Evolutionary conservation across 352 stramenopile genomes (phyloP).

Genomic region (Pythium biforme): DNA sequence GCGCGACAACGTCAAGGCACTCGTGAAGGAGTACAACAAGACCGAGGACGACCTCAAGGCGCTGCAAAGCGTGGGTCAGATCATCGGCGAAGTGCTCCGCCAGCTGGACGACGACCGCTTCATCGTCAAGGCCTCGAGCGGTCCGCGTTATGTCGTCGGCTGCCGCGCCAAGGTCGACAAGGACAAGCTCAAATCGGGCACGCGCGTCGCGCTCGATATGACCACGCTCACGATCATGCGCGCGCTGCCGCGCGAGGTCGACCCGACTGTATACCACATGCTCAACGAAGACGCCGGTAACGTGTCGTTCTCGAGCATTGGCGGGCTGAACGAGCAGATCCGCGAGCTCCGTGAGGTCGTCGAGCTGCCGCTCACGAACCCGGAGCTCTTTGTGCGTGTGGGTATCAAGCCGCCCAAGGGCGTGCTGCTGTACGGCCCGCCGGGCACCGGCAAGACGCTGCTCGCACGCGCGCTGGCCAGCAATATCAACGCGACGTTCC

Average conservation of each 20-base stretch:
- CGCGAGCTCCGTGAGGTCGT: constrained; percentile 95
- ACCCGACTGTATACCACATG: constrained; percentile 99
- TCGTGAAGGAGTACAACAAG: constrained; percentile 98
- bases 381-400: constrained; percentile 97
- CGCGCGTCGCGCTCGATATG: constrained; percentile 98
- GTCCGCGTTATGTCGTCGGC: constrained; percentile 98
- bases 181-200: constrained; percentile 96
- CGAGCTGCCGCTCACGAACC: constrained; percentile 99
- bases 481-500: constrained; percentile 99
- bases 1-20: constrained; percentile 94
- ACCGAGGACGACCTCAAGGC: constrained; percentile 98
- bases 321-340: constrained; percentile 99
- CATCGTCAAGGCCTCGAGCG: constrained; percentile 98
- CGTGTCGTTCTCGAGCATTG: constrained; percentile 97
- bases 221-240: constrained; percentile 99
- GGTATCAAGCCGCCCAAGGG: constrained; percentile 99
- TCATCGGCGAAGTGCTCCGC: constrained; percentile 99
- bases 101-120: constrained; percentile 98
- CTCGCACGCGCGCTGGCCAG: constrained; percentile 96
- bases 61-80: constrained; percentile 96
- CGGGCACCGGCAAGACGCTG: constrained; percentile 99
- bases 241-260: constrained; percentile 96
- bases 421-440: constrained; percentile 98
- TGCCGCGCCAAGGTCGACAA: constrained; percentile 95
- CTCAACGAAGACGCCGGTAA: constrained; percentile 97